Conservation (phyloP, 2,329 filamentous ascomycete genomes). For the Raffaelea arxii region DNA sequence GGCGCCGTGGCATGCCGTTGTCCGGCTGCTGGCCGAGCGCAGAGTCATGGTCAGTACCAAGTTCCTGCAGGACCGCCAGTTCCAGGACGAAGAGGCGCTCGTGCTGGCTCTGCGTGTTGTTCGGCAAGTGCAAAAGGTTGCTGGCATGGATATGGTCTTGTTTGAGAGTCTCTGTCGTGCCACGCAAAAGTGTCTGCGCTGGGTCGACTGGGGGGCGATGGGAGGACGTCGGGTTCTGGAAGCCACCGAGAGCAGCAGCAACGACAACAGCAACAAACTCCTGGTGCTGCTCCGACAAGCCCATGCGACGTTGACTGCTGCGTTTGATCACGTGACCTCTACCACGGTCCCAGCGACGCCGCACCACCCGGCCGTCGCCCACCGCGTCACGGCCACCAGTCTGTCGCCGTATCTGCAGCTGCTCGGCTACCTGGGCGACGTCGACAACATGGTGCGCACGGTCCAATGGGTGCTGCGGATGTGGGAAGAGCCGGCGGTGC, state of each 20-base stretch:
- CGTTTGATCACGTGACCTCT: constrained; percentile 16
- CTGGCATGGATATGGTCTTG: constrained; percentile 24
- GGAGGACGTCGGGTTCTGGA: not conserved
- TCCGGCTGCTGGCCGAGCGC: constrained; percentile 26
- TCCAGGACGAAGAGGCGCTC: constrained; percentile 21
- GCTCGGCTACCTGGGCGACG: constrained; percentile 51
- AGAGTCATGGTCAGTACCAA: constrained; percentile 20
- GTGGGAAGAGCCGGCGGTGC: constrained; percentile 25
- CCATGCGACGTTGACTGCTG: constrained; percentile 9
- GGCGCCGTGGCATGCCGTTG: constrained; percentile 32
- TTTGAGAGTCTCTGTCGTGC: constrained; percentile 25
- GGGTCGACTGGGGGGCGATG: not conserved
- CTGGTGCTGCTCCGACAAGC: constrained; percentile 8
- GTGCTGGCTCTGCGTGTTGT: constrained; percentile 22
- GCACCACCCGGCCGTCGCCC: constrained; percentile 18
- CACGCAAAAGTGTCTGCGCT: constrained; percentile 8
- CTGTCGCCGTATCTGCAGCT: constrained; percentile 54
- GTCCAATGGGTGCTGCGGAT: constrained; percentile 49
- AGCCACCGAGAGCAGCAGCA: not conserved
- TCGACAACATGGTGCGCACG: constrained; percentile 44
- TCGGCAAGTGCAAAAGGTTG: constrained; percentile 16
- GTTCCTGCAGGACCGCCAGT: constrained; percentile 5
- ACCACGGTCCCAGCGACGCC: not conserved
- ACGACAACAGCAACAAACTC: not conserved
- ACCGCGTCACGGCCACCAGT: constrained; percentile 33